Evolutionary conservation across 371 early-diverging fungal genomes (phyloP).

Genomic region (Syncephalastrum monosporum): DNA sequence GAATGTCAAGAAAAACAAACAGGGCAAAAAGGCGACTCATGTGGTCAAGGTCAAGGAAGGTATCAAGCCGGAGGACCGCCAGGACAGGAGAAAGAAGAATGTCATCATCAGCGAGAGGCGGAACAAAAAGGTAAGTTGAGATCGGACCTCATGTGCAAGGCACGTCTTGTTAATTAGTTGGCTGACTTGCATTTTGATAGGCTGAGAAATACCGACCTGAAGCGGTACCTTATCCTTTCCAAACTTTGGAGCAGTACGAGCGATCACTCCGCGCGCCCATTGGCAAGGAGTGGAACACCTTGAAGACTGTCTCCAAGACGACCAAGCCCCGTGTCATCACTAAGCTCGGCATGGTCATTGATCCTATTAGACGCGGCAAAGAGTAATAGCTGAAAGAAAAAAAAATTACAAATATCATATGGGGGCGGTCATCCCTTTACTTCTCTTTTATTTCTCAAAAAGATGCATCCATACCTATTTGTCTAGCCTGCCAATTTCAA

Average conservation of each 20-base stretch:
- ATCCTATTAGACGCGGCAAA: conserved; percentile 63
- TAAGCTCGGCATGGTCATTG: conserved; percentile 85
- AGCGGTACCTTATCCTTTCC: conserved; percentile 84
- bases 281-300: conserved; percentile 96
- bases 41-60: conserved; percentile 47
- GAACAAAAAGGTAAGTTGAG: conserved; percentile 65
- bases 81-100: conserved; percentile 78
- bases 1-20: conserved; percentile 61
- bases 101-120: conserved; percentile 92
- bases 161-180: conserved; percentile 6
- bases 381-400: too few species aligned
- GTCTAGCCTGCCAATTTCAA: too few species aligned
- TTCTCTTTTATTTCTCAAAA: too few species aligned
- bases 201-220: conserved; percentile 71
- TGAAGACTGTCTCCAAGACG: conserved; percentile 64
- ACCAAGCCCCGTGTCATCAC: conserved; percentile 83
- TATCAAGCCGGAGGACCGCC: conserved; percentile 64
- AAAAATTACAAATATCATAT: too few species aligned
- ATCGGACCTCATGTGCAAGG: conserved; percentile 1
- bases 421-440: too few species aligned
- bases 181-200: conserved; percentile 27
- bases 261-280: conserved; percentile 79
- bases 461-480: too few species aligned
- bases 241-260: conserved; percentile 86
- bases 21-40: conserved; percentile 56